Percentiles rank a stretch among this genome's conserved stretches.
Evolutionary conservation across 2,329 filamentous ascomycete species (phyloP).

Genomic region (Botrytis hyacinthi): DNA sequence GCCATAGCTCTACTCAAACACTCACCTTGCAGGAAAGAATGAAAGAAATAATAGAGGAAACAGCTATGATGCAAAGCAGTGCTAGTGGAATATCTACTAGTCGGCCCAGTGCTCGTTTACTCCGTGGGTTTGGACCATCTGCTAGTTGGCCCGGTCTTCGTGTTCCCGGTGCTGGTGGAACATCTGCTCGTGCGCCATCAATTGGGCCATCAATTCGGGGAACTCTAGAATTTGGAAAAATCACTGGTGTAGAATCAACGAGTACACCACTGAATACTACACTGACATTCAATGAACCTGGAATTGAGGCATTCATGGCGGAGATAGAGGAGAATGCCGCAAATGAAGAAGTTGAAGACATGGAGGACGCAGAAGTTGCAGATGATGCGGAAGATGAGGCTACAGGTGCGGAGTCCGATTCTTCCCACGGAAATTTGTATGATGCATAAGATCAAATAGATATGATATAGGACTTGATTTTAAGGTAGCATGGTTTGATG

Average conservation of each 20-base stretch:
- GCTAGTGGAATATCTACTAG: not conserved
- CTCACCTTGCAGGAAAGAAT: not conserved
- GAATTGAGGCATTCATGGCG: not conserved
- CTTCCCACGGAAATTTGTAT: not conserved
- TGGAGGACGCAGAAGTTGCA: not conserved
- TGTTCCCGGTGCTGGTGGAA: rapidly evolving
- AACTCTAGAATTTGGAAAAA: not conserved
- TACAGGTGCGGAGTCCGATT: not conserved
- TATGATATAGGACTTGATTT: not conserved
- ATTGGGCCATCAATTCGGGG: not conserved
- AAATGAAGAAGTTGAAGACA: not conserved
- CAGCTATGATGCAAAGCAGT: not conserved
- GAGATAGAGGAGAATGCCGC: not conserved
- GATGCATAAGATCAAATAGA: not conserved
- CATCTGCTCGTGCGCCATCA: not conserved
- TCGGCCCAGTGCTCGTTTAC: too few relatives aligned
- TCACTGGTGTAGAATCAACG: not conserved
- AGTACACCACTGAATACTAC: not conserved
- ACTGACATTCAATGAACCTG: rapidly evolving
- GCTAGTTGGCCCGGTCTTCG: not conserved
- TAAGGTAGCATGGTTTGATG: not conserved
- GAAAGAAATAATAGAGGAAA: not conserved
- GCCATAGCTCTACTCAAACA: not conserved
- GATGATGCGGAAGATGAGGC: not conserved
- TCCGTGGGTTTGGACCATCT: not conserved